Base-by-base conservation (phyloP, 2,329 filamentous ascomycete genomes). In the Graphilbum ipis-grandicollis region DNA sequence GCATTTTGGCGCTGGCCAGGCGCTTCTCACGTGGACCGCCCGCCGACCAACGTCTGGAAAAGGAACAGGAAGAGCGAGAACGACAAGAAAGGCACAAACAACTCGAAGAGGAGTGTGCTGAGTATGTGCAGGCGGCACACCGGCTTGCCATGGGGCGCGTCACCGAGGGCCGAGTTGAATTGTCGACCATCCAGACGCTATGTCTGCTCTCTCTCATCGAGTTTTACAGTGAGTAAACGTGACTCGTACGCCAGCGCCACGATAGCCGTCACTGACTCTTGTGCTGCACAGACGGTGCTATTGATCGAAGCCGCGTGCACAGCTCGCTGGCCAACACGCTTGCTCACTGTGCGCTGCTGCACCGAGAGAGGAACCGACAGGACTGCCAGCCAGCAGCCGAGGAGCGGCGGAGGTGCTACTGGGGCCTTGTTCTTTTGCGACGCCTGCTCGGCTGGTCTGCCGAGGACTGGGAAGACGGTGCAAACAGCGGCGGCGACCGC, bases 171-270 rank as follows among this genome's bases (percentile, higher is more conserved):
- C 36, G 36, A 3, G 36, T 37, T 9, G 36, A 37, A 31, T 23
- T 37, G 36, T 37, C 36, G 36, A 37, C 36, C 21, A 37, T 37
- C 31, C 36, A 37, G 23, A 29, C 36, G 31, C 18, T 37, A 12
- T 37, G 36, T 18, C 36, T 37, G 31, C 31, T 37, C 22, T 19
- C 36, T 17, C 15, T 37, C 18, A 18, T 29, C 9, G 22, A 19
- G 12, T 37, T 37, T 33, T 33, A 28, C 19, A 14, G 29, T 33
- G 7, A 12, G 35, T 36, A 19, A 12, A 5, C 6, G 5, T 9
- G 22, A 9, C 18, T 21, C n/a, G 15, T 15, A 9, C 13, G 13
- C 7, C 34, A 8, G 7, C 23, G 8, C 8, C 23, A 25, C 23
- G 8, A 25, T 12, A 7, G 8, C 8, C 23, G 7, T 7, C 7